phyloP scores from a whole-genome alignment of 2,329 filamentous ascomycete genomes.

The Venturia effusa region DNA sequence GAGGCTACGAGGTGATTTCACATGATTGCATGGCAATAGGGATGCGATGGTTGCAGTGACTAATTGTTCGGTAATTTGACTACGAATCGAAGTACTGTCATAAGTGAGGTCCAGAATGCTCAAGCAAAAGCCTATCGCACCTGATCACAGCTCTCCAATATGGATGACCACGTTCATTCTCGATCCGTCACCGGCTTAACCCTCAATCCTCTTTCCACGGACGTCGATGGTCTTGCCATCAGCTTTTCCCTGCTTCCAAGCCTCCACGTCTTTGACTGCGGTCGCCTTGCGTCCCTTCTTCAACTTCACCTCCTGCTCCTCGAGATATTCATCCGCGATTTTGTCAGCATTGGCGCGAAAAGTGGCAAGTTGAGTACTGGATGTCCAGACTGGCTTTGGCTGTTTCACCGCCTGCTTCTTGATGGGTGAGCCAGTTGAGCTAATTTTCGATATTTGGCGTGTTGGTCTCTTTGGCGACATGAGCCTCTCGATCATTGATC shows the following conservation, averaged over 20 bases:
- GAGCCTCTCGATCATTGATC: background rate
- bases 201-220: background rate
- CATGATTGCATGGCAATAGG: background rate
- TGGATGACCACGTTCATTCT: background rate
- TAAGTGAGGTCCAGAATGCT: background rate
- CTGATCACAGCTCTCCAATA: background rate
- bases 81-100: background rate
- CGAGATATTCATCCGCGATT: background rate
- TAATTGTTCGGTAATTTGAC: background rate
- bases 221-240: background rate
- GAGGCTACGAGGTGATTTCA: background rate
- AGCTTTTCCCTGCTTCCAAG: background rate
- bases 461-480: background rate
- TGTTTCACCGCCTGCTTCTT: background rate
- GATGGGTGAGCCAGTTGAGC: background rate
- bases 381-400: background rate
- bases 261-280: background rate
- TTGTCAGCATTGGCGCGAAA: background rate
- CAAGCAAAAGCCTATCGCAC: background rate
- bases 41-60: background rate
- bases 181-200: background rate
- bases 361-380: background rate
- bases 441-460: background rate
- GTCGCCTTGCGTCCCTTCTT: background rate
- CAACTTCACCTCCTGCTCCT: background rate